Conservation (phyloP, 768 basidiomycete genomes). For the Phanerodontia chrysosporium region DNA sequence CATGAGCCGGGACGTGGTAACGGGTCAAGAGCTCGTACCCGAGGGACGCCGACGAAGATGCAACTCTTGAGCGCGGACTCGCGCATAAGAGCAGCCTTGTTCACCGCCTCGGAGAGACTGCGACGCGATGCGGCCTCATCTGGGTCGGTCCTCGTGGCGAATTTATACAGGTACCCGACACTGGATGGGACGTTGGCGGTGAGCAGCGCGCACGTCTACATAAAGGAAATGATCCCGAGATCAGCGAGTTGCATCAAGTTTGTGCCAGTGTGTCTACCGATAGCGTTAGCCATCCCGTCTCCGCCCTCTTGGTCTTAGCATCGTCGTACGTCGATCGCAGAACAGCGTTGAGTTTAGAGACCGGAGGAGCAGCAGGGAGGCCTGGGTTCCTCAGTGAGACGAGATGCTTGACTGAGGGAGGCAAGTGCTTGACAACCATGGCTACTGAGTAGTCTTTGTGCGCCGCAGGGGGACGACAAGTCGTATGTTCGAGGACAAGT, state of each 20-base stretch:
- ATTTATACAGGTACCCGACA: conserved; percentile 77
- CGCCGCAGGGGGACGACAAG: neutral
- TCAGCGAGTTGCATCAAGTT: neutral
- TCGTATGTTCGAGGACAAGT: neutral
- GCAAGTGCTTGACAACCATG: conserved; percentile 45
- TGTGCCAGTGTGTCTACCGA: conserved; percentile 42
- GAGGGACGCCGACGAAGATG: conserved; percentile 84
- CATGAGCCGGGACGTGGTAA: neutral
- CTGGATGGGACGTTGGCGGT: conserved; percentile 79
- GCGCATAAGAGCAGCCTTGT: conserved; percentile 80
- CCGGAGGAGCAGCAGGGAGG: conserved; percentile 52
- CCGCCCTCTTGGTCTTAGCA: conserved; percentile 59
- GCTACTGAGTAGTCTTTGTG: neutral
- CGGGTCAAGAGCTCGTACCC: conserved; percentile 36
- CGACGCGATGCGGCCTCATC: conserved; percentile 37
- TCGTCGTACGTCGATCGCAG: conserved; percentile 62
- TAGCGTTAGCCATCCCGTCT: conserved; percentile 79
- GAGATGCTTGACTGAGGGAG: conserved; percentile 67
- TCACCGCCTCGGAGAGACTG: conserved; percentile 51
- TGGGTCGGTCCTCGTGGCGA: conserved; percentile 52
- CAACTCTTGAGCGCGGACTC: conserved; percentile 87
- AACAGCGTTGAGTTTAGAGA: conserved; percentile 46
- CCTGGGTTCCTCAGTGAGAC: conserved; percentile 64
- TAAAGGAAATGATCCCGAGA: conserved; percentile 13
- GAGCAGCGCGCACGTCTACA: conserved; percentile 77